Evolutionary conservation across 108 stramenopile species (phyloP).

Genomic region (Mediolabrus comicus): DNA sequence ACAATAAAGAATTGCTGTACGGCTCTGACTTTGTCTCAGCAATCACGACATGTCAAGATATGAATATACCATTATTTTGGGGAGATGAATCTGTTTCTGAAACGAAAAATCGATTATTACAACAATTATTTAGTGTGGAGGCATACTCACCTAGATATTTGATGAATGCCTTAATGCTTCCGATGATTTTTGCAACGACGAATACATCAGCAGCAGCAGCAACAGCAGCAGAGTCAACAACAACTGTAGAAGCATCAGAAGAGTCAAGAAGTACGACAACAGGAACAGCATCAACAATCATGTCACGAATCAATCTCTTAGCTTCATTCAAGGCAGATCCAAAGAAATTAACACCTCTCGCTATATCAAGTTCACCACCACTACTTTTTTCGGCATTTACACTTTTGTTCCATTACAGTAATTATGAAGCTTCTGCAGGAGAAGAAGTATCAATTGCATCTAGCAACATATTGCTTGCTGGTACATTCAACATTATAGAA

Average conservation of each 20-base stretch:
- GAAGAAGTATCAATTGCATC: background rate
- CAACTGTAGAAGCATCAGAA: too few relatives aligned
- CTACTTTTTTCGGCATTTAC: slow-evolving; percentile 24
- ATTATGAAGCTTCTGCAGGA: background rate
- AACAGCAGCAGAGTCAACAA: too few relatives aligned
- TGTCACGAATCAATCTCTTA: slow-evolving; percentile 26
- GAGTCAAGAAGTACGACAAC: too few relatives aligned
- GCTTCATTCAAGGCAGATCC: slow-evolving; percentile 48
- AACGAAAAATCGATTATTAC: slow-evolving; percentile 34
- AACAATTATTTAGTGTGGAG: slow-evolving; percentile 17
- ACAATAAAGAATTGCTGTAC: slow-evolving; percentile 41
- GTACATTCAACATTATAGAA: slow-evolving; percentile 12
- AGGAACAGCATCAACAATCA: background rate
- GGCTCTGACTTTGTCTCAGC: slow-evolving; percentile 59
- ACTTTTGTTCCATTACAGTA: slow-evolving; percentile 13
- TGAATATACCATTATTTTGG: slow-evolving; percentile 55
- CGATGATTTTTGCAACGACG: too few relatives aligned
- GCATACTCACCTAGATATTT: slow-evolving; percentile 47
- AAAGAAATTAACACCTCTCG: slow-evolving; percentile 45
- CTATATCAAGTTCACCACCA: slow-evolving; percentile 36
- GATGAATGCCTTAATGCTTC: slow-evolving; percentile 18
- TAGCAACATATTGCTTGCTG: background rate
- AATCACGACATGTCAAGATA: slow-evolving; percentile 38
- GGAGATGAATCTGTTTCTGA: slow-evolving; percentile 59
- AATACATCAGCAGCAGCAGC: background rate